Evolutionary conservation across 2,329 filamentous ascomycete species (phyloP).

Genomic region (Fusarium verticillioides): DNA sequence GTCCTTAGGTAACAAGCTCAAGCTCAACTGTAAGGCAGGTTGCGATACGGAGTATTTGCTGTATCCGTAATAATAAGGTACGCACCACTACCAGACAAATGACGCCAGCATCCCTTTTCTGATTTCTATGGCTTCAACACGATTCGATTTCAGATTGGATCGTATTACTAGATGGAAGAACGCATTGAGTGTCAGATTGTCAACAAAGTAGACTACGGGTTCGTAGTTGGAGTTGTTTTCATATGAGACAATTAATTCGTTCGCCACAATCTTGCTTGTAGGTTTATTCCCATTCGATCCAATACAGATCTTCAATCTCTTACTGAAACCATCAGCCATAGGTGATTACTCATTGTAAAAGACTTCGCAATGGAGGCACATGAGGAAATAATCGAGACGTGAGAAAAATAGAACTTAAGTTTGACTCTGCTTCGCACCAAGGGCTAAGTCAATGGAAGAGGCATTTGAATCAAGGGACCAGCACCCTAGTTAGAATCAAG

Average conservation of each 20-base stretch:
- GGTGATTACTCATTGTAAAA: neutral
- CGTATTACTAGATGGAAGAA: neutral
- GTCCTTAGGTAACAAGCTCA: neutral
- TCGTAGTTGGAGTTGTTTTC: neutral
- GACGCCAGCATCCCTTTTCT: constrained; percentile 6
- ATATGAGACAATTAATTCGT: constrained; percentile 4
- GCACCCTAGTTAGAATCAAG: neutral
- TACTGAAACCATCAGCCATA: neutral
- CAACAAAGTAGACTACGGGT: neutral
- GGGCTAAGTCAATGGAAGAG: neutral
- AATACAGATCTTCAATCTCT: neutral
- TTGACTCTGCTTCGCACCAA: neutral
- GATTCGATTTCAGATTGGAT: neutral
- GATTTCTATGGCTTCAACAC: neutral
- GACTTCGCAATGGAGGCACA: neutral
- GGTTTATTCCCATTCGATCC: neutral
- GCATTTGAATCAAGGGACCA: constrained; percentile 25
- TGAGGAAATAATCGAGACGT: neutral
- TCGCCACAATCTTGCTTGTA: neutral
- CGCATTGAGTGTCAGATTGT: neutral
- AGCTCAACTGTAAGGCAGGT: constrained; percentile 7
- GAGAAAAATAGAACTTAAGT: neutral
- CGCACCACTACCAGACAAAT: neutral
- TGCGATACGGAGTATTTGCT: neutral
- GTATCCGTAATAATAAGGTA: neutral